Conservation (phyloP, 805 yeast species). For the Cyberlindnera nakhonratchasimensis region DNA sequence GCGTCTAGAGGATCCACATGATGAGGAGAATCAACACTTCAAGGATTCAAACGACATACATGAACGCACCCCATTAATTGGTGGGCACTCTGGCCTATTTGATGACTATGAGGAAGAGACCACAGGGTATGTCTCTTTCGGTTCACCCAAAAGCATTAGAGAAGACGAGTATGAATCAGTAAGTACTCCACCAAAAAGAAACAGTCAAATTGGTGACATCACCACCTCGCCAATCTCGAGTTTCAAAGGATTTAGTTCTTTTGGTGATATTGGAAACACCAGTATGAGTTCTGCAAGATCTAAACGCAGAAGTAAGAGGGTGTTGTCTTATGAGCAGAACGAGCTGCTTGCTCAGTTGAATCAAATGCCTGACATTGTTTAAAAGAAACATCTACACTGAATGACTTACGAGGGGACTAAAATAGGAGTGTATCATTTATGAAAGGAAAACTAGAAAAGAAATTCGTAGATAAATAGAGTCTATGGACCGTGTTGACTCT, state of each 20-base stretch:
- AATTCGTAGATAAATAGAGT: neutral
- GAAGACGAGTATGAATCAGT: conserved; percentile 2
- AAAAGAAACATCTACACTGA: conserved; percentile 1
- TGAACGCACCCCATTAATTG: conserved; percentile 14
- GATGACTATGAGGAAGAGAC: conserved; percentile 22
- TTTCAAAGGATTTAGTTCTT: neutral
- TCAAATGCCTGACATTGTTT: conserved; percentile 17
- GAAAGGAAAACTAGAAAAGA: neutral
- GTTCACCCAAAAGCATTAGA: conserved; percentile 29
- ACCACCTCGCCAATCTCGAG: conserved; percentile 5
- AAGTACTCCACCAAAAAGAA: conserved; percentile 2
- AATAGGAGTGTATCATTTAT: too few relatives aligned
- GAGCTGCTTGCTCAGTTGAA: conserved; percentile 46
- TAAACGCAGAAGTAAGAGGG: conserved; percentile 29
- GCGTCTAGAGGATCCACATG: conserved; percentile 35
- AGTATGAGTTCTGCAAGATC: conserved; percentile 7
- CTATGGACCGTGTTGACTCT: conserved; percentile 21
- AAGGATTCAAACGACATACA: conserved; percentile 12
- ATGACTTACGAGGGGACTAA: too few relatives aligned
- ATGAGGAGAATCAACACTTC: conserved; percentile 26
- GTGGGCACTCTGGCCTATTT: conserved; percentile 15
- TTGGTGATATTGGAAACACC: conserved; percentile 3
- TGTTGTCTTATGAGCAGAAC: conserved; percentile 50
- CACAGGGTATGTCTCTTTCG: conserved; percentile 37
- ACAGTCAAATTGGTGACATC: neutral